A percentile compares a stretch with the other conserved stretches of the same genome.
These are phyloP conservation scores for Thuidium tamariscinum DNA, from an alignment of 225 moss, liverwort and hornwort species.

Conservation along the genomic window DNA sequence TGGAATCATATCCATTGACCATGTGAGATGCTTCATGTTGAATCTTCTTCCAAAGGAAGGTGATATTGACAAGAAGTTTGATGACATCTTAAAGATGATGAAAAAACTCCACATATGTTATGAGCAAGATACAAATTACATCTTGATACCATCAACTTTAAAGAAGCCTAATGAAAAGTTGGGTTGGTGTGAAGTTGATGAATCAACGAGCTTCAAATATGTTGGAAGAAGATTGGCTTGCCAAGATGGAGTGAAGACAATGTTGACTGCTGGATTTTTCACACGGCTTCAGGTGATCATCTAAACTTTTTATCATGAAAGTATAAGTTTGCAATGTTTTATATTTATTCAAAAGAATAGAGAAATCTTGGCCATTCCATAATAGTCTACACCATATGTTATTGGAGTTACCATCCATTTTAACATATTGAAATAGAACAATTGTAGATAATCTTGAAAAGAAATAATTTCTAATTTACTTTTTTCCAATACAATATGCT, in stretches of 20 bases:
- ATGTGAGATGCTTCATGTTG: background rate
- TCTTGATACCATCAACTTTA: background rate
- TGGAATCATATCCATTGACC: background rate
- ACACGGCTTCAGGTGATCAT: background rate
- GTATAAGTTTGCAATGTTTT: rapidly evolving
- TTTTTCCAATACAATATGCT: too few species aligned
- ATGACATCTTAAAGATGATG: background rate
- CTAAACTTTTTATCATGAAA: rapidly evolving
- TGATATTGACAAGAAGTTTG: background rate
- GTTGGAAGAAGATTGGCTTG: background rate
- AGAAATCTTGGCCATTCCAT: too few species aligned
- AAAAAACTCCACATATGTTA: background rate
- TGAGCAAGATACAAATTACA: background rate
- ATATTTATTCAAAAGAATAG: too few species aligned
- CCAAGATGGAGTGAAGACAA: background rate
- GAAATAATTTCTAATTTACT: too few species aligned
- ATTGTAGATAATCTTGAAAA: too few species aligned
- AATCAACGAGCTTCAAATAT: background rate
- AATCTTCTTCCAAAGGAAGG: background rate
- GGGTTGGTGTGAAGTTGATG: background rate
- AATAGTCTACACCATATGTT: background rate
- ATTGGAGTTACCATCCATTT: background rate
- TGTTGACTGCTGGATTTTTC: background rate
- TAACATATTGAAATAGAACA: too few species aligned
- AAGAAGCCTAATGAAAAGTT: background rate